A percentile compares a stretch with the other conserved stretches of the same genome.
These are phyloP conservation scores for Monosporascus cannonballus DNA, from an alignment of 2,329 filamentous ascomycete species.

Conservation along the genomic window DNA sequence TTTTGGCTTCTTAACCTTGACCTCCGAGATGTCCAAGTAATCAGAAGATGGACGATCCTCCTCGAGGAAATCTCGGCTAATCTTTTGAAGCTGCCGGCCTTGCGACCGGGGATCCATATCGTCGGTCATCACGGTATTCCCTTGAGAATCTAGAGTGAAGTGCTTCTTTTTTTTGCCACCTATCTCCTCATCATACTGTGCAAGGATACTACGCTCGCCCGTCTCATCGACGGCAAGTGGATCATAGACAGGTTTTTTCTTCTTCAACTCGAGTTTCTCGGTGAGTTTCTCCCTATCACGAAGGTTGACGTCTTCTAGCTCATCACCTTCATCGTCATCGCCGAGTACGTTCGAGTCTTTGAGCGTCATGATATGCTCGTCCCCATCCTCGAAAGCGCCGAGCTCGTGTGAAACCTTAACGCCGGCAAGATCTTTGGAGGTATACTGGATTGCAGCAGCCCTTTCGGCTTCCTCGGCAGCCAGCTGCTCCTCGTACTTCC, in stretches of 20 bases:
- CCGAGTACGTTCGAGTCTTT: constrained; percentile 80
- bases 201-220: constrained; percentile 62
- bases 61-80: constrained; percentile 63
- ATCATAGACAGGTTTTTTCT: constrained; percentile 84
- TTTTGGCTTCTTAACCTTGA: constrained; percentile 93
- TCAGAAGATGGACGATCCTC: constrained; percentile 70
- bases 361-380: constrained; percentile 88
- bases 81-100: constrained; percentile 60
- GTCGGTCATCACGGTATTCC: constrained; percentile 59
- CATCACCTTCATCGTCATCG: constrained; percentile 83
- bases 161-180: constrained; percentile 81
- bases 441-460: constrained; percentile 64
- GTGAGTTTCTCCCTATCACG: constrained; percentile 66
- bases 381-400: constrained; percentile 70
- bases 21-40: constrained; percentile 77
- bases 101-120: constrained; percentile 46
- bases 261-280: constrained; percentile 79
- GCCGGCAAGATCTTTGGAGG: constrained; percentile 77
- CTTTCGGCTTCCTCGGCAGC: constrained; percentile 66
- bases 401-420: constrained; percentile 89
- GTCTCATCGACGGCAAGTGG: constrained; percentile 67
- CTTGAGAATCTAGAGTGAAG: constrained; percentile 79
- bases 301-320: constrained; percentile 73
- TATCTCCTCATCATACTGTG: constrained; percentile 95
- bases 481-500: constrained; percentile 67